phyloP scores from a whole-genome alignment of 75 land plant species.

The Sequoiadendron giganteum region DNA sequence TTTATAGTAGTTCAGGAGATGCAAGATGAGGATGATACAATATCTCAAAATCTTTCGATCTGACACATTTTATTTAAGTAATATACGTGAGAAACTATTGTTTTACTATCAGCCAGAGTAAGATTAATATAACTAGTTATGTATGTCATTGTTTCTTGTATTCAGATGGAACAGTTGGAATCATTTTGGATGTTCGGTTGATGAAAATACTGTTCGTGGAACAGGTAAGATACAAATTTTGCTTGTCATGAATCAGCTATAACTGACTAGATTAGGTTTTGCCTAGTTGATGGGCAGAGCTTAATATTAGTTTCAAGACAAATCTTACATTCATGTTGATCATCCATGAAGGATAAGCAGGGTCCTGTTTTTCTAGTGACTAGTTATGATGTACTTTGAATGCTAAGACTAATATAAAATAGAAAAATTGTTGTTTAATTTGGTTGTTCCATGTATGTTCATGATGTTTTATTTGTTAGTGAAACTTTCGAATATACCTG shows the following conservation, averaged over 20 bases:
- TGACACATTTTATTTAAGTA: too few species aligned
- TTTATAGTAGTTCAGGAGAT: too few species aligned
- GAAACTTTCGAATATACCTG: not conserved
- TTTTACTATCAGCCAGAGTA: too few species aligned
- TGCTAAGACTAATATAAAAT: not conserved
- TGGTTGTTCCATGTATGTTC: not conserved
- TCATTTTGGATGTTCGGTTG: conserved; percentile 61
- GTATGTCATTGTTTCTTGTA: conserved; percentile 4
- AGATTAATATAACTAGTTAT: not conserved
- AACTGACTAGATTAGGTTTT: too few species aligned
- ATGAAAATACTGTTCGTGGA: conserved; percentile 64
- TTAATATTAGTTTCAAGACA: too few species aligned
- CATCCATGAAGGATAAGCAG: not conserved
- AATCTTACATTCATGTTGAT: not conserved
- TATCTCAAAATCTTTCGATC: too few species aligned
- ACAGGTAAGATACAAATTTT: conserved; percentile 51
- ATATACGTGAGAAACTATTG: too few species aligned
- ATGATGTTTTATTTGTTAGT: not conserved
- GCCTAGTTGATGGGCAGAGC: too few species aligned
- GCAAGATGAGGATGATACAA: too few species aligned
- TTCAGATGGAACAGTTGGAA: conserved; percentile 96
- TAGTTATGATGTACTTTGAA: too few species aligned
- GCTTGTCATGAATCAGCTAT: not conserved
- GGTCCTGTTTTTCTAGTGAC: too few species aligned
- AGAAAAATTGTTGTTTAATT: not conserved